phyloP scores from a whole-genome alignment of 2,329 filamentous ascomycete genomes.

The Scedosporium dehoogii region DNA sequence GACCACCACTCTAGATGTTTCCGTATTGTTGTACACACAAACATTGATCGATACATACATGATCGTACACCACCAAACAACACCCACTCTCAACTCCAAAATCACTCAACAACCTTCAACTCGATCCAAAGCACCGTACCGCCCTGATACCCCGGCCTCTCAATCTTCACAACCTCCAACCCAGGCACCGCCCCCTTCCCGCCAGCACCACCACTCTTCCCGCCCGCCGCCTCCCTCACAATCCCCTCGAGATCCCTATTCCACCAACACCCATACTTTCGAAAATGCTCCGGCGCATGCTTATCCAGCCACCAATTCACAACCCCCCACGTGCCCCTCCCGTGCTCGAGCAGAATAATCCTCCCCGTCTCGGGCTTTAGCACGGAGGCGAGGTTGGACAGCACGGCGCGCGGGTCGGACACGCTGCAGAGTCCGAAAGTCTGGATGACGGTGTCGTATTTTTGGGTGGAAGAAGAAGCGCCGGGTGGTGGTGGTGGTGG shows the following conservation, averaged over 20 bases:
- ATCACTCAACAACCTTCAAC: conserved; percentile 27
- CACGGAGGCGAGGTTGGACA: conserved; percentile 41
- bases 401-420: conserved; percentile 40
- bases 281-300: conserved; percentile 44
- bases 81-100: background rate
- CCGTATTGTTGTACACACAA: background rate
- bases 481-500: too few species aligned
- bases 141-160: conserved; percentile 41
- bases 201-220: conserved; percentile 23
- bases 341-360: conserved; percentile 54
- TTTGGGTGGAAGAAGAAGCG: conserved; percentile 23
- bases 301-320: conserved; percentile 47
- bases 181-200: background rate
- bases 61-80: background rate
- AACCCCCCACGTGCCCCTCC: conserved; percentile 42
- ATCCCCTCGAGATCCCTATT: conserved; percentile 52
- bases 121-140: conserved; percentile 52
- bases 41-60: background rate
- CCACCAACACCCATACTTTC: conserved; percentile 58
- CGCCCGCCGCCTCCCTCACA: conserved; percentile 36
- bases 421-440: conserved; percentile 58
- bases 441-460: conserved; percentile 55
- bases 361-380: conserved; percentile 45
- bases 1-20: background rate
- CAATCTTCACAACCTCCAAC: conserved; percentile 44